Percentiles rank a stretch among this genome's conserved stretches.
These are phyloP conservation scores for Gloeophyllum trabeum DNA, from an alignment of 768 basidiomycete species.

Conservation along the genomic window DNA sequence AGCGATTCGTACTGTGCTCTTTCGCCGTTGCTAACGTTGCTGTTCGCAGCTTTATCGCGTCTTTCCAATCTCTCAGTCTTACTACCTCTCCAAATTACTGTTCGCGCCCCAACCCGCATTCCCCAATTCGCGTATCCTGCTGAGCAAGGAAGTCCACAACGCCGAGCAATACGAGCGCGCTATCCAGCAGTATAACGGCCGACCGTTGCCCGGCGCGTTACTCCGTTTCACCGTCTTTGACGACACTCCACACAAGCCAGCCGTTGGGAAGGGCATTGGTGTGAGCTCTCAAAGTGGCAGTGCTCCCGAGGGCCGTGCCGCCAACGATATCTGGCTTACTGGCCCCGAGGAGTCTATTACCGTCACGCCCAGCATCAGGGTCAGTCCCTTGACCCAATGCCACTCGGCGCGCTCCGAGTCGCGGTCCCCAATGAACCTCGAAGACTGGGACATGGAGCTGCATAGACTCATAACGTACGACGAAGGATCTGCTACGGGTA, in stretches of 20 bases:
- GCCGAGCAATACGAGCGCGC: conserved; percentile 44
- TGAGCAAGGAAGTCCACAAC: conserved; percentile 48
- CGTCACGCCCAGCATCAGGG: too few species aligned
- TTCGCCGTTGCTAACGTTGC: conserved; percentile 1
- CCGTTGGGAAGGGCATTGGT: not conserved
- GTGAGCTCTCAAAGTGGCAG: too few species aligned
- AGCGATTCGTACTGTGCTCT: conserved; percentile 1
- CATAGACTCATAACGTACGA: too few species aligned
- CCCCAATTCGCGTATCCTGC: conserved; percentile 42
- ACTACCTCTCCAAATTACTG: conserved; percentile 54
- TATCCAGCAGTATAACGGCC: conserved; percentile 36
- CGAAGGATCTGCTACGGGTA: too few species aligned
- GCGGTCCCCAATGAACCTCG: too few species aligned
- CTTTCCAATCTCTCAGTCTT: conserved; percentile 50
- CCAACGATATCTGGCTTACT: too few species aligned
- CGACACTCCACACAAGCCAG: conserved; percentile 17
- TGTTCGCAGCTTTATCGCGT: conserved; percentile 50
- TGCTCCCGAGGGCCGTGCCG: too few species aligned
- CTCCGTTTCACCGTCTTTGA: conserved; percentile 56
- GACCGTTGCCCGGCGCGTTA: conserved; percentile 44
- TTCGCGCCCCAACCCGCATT: conserved; percentile 58
- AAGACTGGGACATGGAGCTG: too few species aligned
- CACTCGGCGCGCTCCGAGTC: too few species aligned
- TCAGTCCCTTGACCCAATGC: too few species aligned
- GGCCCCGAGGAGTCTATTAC: too few species aligned